Evolutionary conservation across 2,329 filamentous ascomycete genomes (phyloP).

Genomic region (Onygenales sp.): DNA sequence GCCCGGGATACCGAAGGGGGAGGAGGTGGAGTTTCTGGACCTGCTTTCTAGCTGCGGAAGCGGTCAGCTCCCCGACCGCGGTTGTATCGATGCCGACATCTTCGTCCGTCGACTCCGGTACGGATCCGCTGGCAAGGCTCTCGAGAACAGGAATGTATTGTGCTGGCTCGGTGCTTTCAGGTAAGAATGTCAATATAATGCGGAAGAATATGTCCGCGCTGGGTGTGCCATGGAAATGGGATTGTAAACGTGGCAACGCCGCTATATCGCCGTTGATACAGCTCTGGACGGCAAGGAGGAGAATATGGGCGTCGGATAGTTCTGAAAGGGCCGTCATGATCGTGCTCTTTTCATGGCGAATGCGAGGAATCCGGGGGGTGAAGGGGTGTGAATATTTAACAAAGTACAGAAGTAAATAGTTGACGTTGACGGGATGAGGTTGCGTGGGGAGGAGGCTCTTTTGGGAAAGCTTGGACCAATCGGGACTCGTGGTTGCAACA

Average conservation of each 20-base stretch:
- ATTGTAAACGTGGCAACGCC: constrained; percentile 42
- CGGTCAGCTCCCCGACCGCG: constrained; percentile 39
- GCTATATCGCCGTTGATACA: constrained; percentile 46
- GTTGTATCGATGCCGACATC: constrained; percentile 33
- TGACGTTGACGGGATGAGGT: not conserved
- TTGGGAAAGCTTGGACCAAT: constrained; percentile 9
- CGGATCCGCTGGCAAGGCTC: constrained; percentile 33
- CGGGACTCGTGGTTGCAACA: not conserved
- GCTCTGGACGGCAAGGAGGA: constrained; percentile 49
- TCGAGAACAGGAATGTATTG: constrained; percentile 40
- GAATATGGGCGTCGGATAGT: constrained; percentile 47
- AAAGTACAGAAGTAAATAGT: not conserved
- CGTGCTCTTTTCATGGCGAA: constrained; percentile 6
- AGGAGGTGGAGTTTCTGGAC: constrained; percentile 44
- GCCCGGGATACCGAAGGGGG: constrained; percentile 38
- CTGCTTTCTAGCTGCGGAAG: constrained; percentile 41
- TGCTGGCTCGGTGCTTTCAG: constrained; percentile 45
- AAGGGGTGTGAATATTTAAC: not conserved
- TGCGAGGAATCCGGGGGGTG: not conserved
- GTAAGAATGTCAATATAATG: constrained; percentile 53
- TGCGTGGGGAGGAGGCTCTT: not conserved
- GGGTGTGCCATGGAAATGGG: constrained; percentile 36
- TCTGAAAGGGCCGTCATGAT: constrained; percentile 28
- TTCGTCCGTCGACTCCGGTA: not conserved
- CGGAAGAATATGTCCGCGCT: constrained; percentile 47